Conservation (phyloP, 768 basidiomycete species). For the Trichaptum fuscoviolaceum region DNA sequence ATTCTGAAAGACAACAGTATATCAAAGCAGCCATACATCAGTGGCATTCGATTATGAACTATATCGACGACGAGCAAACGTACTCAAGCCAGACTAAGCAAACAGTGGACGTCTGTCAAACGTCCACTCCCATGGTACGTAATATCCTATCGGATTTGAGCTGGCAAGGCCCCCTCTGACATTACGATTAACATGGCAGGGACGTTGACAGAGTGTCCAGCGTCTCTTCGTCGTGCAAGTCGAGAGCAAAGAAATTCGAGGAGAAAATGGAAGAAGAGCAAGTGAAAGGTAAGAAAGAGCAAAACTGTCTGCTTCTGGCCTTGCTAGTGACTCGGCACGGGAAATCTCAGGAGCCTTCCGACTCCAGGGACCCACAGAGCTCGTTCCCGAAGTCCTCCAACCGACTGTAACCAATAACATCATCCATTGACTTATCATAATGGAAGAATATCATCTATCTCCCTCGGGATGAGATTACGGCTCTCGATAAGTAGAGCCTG, state of each 20-base stretch:
- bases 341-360: background rate
- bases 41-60: background rate
- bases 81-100: background rate
- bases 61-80: background rate
- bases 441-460: background rate
- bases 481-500: background rate
- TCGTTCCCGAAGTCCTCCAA: background rate
- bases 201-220: background rate
- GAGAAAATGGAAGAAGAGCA: background rate
- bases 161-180: background rate
- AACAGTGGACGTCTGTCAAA: background rate
- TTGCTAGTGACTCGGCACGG: background rate
- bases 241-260: background rate
- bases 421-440: background rate
- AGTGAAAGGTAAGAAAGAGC: background rate
- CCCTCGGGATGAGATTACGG: background rate
- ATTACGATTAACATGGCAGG: background rate
- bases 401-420: background rate
- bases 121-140: slow-evolving; percentile 1
- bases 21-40: background rate
- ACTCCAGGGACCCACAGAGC: slow-evolving; percentile 1
- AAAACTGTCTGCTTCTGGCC: background rate
- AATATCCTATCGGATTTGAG: background rate
- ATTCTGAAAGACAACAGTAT: background rate
- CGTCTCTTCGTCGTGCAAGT: background rate